Base-by-base conservation (phyloP, 345 rosid genomes). In the Adansonia digitata region DNA sequence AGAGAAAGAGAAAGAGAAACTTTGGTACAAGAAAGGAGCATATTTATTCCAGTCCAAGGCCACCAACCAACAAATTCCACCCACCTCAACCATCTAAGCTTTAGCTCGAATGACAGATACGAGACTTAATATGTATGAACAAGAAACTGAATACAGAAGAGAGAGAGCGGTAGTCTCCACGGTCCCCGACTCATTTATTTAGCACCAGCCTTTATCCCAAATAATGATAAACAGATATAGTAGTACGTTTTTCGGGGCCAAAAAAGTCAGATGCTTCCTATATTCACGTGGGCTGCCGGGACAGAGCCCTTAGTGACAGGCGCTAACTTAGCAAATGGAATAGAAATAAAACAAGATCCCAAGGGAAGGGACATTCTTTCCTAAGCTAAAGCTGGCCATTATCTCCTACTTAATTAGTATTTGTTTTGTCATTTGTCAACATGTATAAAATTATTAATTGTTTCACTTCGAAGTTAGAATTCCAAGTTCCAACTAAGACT, bases 131-230 rank as follows among this genome's bases (percentile, higher is more conserved):
- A 5, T 22, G 3, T 27, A 40, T 63, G 45, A 37, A 37, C 68
- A 65, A 63, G 69, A 63, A 63, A 37, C 29, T 4, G 48, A 63
- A 20, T 11, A 39, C 22, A 51, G n/a, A 43, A 40, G 43, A 43
- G 48, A 43, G 20, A 60, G 42, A 14, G 42, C 1, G 6, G 37
- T 3, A 34, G 20, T 39, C 17, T 39, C 48, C 48, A n/a, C 14
- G 18, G 53, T 13, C 71, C 35, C 45, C 55, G n/a, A 27, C 72
- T 15, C 55, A 8, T 45, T 68, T 68, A 24, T 43, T 14, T 24
- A 66, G 52, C 72, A 45, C 55, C 72, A 45, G 72, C 39, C 72
- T 68, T 46, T 68, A 68, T 68, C 29, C 72, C 56, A 39, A 68
- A 46, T 46, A 68, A 68, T 68, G 72, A 68, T 45, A 51, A 26